Evolutionary conservation across 1,284 basidiomycete genomes (phyloP).

Genomic region (Boletus calvinii): DNA sequence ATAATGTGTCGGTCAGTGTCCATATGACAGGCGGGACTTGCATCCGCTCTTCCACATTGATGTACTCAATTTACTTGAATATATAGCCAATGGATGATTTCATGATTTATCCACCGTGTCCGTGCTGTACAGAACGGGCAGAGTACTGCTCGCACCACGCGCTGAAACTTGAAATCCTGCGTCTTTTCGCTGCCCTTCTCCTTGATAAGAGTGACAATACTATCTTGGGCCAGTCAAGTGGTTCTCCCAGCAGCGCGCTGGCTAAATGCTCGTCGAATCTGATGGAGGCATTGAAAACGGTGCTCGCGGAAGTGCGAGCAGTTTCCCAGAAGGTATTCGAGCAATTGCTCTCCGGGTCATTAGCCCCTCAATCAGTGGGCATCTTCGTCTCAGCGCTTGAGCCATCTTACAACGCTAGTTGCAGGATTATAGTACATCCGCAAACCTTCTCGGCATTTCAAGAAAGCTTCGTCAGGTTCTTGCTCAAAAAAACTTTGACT

Average conservation of each 20-base stretch:
- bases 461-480: conserved; percentile 36
- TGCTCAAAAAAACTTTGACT: conserved; percentile 39
- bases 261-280: conserved; percentile 18
- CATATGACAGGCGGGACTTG: conserved; percentile 14
- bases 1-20: conserved; percentile 31
- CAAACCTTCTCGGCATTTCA: conserved; percentile 38
- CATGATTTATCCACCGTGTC: conserved; percentile 37
- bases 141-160: conserved; percentile 23
- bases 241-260: background rate
- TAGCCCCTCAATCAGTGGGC: conserved; percentile 15
- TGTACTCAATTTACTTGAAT: conserved; percentile 34
- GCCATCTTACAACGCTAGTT: background rate
- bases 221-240: background rate
- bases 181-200: conserved; percentile 30
- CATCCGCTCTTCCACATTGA: conserved; percentile 13
- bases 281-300: conserved; percentile 23
- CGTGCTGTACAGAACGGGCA: conserved; percentile 26
- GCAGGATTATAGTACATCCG: conserved; percentile 24
- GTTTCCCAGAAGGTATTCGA: conserved; percentile 22
- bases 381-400: background rate
- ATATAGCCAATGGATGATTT: conserved; percentile 43
- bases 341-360: conserved; percentile 20
- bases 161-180: conserved; percentile 33
- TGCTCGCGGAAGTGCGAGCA: conserved; percentile 25
- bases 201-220: conserved; percentile 22